Evolutionary conservation across 2,329 filamentous ascomycete species (phyloP).

Genomic region (Hysterium pulicare): DNA sequence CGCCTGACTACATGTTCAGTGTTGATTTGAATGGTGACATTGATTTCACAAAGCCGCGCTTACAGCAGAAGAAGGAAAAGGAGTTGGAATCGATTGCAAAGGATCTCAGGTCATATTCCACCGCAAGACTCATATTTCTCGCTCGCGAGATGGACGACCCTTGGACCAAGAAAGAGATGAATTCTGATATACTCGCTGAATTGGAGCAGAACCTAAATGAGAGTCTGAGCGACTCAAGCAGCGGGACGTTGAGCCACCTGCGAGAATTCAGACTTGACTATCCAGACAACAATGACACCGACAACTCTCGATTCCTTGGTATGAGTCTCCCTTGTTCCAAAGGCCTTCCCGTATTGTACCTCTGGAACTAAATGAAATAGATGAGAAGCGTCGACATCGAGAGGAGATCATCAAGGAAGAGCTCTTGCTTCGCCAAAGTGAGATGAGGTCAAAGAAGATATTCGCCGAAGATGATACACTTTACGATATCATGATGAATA

Average conservation of each 20-base stretch:
- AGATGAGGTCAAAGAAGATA: neutral
- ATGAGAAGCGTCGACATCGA: neutral
- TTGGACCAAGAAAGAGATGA: neutral
- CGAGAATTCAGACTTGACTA: neutral
- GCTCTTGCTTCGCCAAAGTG: neutral
- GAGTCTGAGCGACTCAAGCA: neutral
- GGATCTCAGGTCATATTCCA: neutral
- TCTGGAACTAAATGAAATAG: neutral
- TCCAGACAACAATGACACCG: neutral
- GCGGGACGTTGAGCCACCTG: neutral
- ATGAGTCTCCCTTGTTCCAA: neutral
- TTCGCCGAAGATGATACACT: conserved; percentile 1
- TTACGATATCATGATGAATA: neutral
- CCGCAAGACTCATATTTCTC: neutral
- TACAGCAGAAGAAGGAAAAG: neutral
- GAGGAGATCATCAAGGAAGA: neutral
- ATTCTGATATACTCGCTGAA: neutral
- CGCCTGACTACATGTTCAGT: neutral
- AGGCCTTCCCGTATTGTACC: too few relatives aligned
- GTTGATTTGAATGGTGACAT: neutral
- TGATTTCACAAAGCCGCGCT: neutral
- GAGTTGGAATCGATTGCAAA: neutral
- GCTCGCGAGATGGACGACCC: neutral
- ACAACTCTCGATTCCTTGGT: neutral
- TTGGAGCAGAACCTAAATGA: neutral